These are phyloP conservation scores for Dioscorea zingiberensis DNA, from an alignment of 106 monocot genomes.

Conservation along the genomic window DNA sequence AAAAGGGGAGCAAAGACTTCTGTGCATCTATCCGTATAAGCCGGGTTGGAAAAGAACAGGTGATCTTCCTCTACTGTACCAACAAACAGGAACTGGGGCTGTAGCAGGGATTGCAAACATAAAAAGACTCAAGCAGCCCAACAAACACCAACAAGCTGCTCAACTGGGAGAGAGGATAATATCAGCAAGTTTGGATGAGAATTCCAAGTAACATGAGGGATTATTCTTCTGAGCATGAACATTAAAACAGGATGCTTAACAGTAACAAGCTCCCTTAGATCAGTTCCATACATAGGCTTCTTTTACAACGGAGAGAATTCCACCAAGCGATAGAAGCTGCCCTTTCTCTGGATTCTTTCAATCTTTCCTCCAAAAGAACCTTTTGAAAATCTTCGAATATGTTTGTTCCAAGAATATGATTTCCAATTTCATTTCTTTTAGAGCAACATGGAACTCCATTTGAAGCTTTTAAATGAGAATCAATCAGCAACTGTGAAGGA, in stretches of 20 bases:
- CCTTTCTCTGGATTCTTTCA: slow-evolving; percentile 64
- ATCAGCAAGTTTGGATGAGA: slow-evolving; percentile 77
- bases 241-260: slow-evolving; percentile 68
- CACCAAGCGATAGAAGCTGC: slow-evolving; percentile 81
- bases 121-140: slow-evolving; percentile 70
- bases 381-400: slow-evolving; percentile 90
- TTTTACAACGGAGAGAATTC: slow-evolving; percentile 76
- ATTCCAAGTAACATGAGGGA: slow-evolving; percentile 71
- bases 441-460: slow-evolving; percentile 4
- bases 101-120: slow-evolving; percentile 98
- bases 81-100: slow-evolving; percentile 67
- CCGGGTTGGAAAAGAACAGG: slow-evolving; percentile 44
- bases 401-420: slow-evolving; percentile 32
- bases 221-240: slow-evolving; percentile 68
- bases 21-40: slow-evolving; percentile 45
- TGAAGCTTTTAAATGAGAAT: slow-evolving; percentile 1
- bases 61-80: slow-evolving; percentile 68
- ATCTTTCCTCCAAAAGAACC: slow-evolving; percentile 68
- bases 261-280: slow-evolving; percentile 64
- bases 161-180: slow-evolving; percentile 65
- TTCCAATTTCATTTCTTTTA: slow-evolving; percentile 22
- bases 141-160: slow-evolving; percentile 66
- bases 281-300: slow-evolving; percentile 79
- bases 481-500: slow-evolving; percentile 7
- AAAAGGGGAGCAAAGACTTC: slow-evolving; percentile 62